A percentile compares a stretch with the other conserved stretches of the same genome.
These are phyloP conservation scores for Podaxis sp. DNA, from an alignment of 768 basidiomycete genomes.

Conservation along the genomic window DNA sequence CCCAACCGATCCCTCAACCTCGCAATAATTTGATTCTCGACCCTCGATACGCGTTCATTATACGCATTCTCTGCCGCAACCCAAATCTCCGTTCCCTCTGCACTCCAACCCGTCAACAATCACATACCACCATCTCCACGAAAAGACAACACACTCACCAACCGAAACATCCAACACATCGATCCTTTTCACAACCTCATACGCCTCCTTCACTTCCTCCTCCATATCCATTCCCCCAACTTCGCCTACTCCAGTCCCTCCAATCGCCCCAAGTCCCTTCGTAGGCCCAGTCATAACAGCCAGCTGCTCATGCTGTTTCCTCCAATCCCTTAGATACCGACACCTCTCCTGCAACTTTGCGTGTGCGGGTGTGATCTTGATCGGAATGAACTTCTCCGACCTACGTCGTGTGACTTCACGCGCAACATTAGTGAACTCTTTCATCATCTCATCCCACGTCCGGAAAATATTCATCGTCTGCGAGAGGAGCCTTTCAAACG, in stretches of 20 bases:
- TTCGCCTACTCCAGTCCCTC: slow-evolving; percentile 96
- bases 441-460: slow-evolving; percentile 88
- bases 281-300: slow-evolving; percentile 97
- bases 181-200: slow-evolving; percentile 95
- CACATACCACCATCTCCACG: not conserved
- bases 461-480: slow-evolving; percentile 78
- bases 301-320: slow-evolving; percentile 96
- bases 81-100: slow-evolving; percentile 98
- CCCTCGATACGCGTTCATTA: slow-evolving; percentile 94
- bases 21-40: slow-evolving; percentile 98
- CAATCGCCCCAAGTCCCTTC: slow-evolving; percentile 69
- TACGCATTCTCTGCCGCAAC: slow-evolving; percentile 96
- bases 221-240: slow-evolving; percentile 94
- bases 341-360: slow-evolving; percentile 87
- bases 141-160: slow-evolving; percentile 44
- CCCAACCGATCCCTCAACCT: slow-evolving; percentile 88
- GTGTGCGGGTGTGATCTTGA: slow-evolving; percentile 91
- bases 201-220: slow-evolving; percentile 94
- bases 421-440: slow-evolving; percentile 90
- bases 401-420: slow-evolving; percentile 91
- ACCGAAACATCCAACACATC: slow-evolving; percentile 94
- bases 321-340: slow-evolving; percentile 86
- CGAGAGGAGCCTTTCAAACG: slow-evolving; percentile 83
- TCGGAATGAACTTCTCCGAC: slow-evolving; percentile 91
- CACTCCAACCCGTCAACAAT: not conserved